Conservation (phyloP, 352 stramenopile species). For the Phytophthora syringae region DNA sequence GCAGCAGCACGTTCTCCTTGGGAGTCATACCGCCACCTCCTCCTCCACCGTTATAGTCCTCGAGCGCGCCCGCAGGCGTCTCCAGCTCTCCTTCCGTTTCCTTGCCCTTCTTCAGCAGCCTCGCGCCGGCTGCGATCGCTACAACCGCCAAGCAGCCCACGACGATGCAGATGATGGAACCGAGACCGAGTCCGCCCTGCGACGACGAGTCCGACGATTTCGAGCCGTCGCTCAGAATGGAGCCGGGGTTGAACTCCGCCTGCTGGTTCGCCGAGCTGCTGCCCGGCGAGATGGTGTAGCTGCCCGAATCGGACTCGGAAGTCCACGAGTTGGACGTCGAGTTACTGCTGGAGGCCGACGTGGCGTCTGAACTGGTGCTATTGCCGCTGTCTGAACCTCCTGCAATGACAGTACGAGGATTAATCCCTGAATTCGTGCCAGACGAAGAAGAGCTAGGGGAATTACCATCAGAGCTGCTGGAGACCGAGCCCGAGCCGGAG, state of each 20-base stretch:
- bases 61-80: constrained; percentile 51
- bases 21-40: constrained; percentile 74
- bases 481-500: constrained; percentile 12
- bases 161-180: constrained; percentile 60
- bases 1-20: constrained; percentile 83
- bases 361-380: background rate
- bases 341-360: constrained; percentile 13
- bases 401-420: constrained; percentile 30
- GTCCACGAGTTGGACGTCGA: constrained; percentile 17
- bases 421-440: constrained; percentile 17
- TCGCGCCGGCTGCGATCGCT: constrained; percentile 67
- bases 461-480: constrained; percentile 23
- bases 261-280: constrained; percentile 45
- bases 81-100: constrained; percentile 41
- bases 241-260: constrained; percentile 42
- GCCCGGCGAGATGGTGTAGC: constrained; percentile 19
- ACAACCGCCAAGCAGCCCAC: constrained; percentile 80
- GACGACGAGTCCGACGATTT: background rate
- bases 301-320: constrained; percentile 28
- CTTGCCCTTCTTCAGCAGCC: constrained; percentile 74
- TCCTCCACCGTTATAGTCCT: constrained; percentile 56
- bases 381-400: constrained; percentile 31
- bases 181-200: constrained; percentile 34
- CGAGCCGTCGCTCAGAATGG: constrained; percentile 37
- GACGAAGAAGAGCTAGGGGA: constrained; percentile 9